phyloP scores from a whole-genome alignment of 2,329 filamentous ascomycete species.

The Phialocephala subalpina region DNA sequence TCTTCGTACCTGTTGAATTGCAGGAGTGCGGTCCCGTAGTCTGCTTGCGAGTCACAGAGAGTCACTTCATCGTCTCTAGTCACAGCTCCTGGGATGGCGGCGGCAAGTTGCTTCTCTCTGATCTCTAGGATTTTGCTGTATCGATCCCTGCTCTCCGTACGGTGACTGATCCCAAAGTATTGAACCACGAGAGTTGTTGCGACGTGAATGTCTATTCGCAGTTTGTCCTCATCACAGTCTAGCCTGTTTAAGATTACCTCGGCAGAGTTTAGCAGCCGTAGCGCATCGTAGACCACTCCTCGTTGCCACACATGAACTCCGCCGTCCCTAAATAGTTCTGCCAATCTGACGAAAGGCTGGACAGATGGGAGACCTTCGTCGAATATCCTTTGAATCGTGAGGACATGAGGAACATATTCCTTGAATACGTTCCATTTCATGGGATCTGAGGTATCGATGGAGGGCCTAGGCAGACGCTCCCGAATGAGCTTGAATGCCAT shows the following conservation, averaged over 20 bases:
- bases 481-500: constrained; percentile 29
- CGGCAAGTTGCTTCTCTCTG: constrained; percentile 16
- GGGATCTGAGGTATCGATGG: constrained; percentile 23
- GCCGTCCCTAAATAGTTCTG: constrained; percentile 31
- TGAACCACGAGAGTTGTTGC: constrained; percentile 30
- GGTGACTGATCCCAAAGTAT: constrained; percentile 30
- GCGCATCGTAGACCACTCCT: constrained; percentile 26
- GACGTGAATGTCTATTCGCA: constrained; percentile 32
- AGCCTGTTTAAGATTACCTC: constrained; percentile 31
- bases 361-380: constrained; percentile 17
- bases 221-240: constrained; percentile 24
- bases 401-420: constrained; percentile 33
- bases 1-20: constrained; percentile 30
- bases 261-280: constrained; percentile 28
- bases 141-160: constrained; percentile 28
- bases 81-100: not conserved
- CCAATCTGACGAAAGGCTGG: constrained; percentile 28
- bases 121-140: constrained; percentile 29
- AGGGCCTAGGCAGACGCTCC: constrained; percentile 28
- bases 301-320: constrained; percentile 34
- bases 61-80: constrained; percentile 21
- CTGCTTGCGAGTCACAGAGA: constrained; percentile 28
- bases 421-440: constrained; percentile 34
- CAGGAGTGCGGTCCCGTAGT: constrained; percentile 31
- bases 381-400: constrained; percentile 29